phyloP scores from a whole-genome alignment of 495 filamentous ascomycete genomes.

The Ascobolus immersus region DNA sequence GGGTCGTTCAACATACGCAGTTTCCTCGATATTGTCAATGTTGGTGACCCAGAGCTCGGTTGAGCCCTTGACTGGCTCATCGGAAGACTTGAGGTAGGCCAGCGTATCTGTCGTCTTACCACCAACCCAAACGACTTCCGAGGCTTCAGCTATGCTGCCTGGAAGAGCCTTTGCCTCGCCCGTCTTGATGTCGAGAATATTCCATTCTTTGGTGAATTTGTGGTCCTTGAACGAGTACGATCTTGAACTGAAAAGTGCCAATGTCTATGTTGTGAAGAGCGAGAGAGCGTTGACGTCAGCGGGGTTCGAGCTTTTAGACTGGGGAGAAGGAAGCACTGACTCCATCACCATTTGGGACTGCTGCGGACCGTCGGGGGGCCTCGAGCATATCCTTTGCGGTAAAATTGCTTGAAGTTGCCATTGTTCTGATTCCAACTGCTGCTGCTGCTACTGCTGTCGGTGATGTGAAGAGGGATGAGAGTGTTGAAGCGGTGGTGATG shows the following conservation, averaged over 20 bases:
- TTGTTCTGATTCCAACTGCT: too few species aligned
- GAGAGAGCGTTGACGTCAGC: slow-evolving; percentile 3
- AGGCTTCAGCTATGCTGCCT: slow-evolving; percentile 29
- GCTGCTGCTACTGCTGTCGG: too few species aligned
- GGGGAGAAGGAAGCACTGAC: slow-evolving; percentile 2
- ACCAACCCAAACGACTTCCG: slow-evolving; percentile 53
- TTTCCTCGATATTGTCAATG: slow-evolving; percentile 19
- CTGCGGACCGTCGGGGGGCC: slow-evolving; percentile 55
- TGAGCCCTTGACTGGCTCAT: slow-evolving; percentile 41
- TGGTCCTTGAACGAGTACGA: slow-evolving; percentile 69
- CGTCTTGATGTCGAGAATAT: slow-evolving; percentile 42
- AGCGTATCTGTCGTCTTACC: slow-evolving; percentile 33
- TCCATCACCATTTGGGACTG: slow-evolving; percentile 34
- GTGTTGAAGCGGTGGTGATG: too few species aligned
- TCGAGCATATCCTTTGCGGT: slow-evolving; percentile 33
- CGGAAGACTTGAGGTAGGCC: slow-evolving; percentile 37
- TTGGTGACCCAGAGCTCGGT: slow-evolving; percentile 29
- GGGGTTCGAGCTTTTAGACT: neutral
- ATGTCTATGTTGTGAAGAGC: slow-evolving; percentile 6
- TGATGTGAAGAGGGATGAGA: too few species aligned
- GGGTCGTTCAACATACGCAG: neutral
- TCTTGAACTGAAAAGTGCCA: slow-evolving; percentile 19
- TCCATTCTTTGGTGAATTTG: slow-evolving; percentile 46
- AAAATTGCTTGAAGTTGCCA: too few species aligned
- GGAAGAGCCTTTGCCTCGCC: slow-evolving; percentile 41